Conservation (phyloP, 208 protist genomes). For the Naegleria gruberi region DNA sequence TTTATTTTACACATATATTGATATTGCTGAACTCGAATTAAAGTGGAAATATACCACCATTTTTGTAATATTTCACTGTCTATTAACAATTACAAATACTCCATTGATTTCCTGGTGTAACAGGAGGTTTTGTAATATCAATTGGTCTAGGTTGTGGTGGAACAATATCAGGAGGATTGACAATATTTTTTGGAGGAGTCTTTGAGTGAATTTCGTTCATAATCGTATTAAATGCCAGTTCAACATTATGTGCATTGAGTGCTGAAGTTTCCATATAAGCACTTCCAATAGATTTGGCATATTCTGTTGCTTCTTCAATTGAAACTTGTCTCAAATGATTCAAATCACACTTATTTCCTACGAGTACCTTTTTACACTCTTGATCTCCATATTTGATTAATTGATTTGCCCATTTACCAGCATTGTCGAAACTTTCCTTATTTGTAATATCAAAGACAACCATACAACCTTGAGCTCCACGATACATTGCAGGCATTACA, state of each 20-base stretch:
- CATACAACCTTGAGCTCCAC: constrained; percentile 71
- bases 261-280: constrained; percentile 86
- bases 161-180: not conserved
- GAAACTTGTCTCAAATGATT: constrained; percentile 26
- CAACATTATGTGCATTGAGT: constrained; percentile 75
- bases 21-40: too few species aligned
- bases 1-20: too few species aligned
- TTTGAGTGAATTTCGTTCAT: constrained; percentile 36
- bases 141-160: too few species aligned
- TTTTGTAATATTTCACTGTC: too few species aligned
- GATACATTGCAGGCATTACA: constrained; percentile 30
- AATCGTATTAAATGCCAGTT: constrained; percentile 78
- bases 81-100: too few species aligned
- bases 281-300: constrained; percentile 58
- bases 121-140: too few species aligned
- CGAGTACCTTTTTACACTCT: constrained; percentile 63
- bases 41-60: too few species aligned
- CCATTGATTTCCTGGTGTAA: too few species aligned
- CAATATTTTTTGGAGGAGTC: not conserved
- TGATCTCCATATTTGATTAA: constrained; percentile 59
- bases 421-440: constrained; percentile 63
- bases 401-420: constrained; percentile 73
- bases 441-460: constrained; percentile 83
- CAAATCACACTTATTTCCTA: constrained; percentile 72
- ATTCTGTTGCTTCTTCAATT: constrained; percentile 63